A percentile compares a stretch with the other conserved stretches of the same genome.
These are phyloP conservation scores for Copromyces sp. DNA, from an alignment of 495 filamentous ascomycete genomes.

Conservation along the genomic window DNA sequence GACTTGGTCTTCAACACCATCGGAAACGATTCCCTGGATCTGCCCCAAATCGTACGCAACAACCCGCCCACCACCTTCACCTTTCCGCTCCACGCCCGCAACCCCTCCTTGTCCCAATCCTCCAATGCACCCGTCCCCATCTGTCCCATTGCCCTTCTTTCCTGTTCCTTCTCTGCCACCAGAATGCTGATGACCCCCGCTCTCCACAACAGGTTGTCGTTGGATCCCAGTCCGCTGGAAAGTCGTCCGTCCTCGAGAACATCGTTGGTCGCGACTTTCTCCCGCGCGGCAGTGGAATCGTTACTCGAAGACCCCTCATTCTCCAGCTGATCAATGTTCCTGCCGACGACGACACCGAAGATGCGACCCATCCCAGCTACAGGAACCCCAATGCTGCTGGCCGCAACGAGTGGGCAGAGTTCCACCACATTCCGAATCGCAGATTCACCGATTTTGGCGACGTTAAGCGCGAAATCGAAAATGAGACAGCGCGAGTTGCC, in stretches of 20 bases:
- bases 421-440: slow-evolving; percentile 83
- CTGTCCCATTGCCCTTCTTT: neutral
- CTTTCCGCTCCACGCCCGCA: neutral
- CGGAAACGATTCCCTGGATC: slow-evolving; percentile 92
- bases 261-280: slow-evolving; percentile 97
- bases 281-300: slow-evolving; percentile 91
- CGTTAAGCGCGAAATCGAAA: slow-evolving; percentile 96
- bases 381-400: slow-evolving; percentile 34
- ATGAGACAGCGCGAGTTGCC: slow-evolving; percentile 88
- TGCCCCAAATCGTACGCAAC: slow-evolving; percentile 87
- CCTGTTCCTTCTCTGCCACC: neutral
- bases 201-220: slow-evolving; percentile 70
- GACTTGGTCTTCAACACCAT: slow-evolving; percentile 99
- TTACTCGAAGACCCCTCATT: slow-evolving; percentile 87
- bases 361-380: slow-evolving; percentile 43
- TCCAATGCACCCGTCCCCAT: neutral
- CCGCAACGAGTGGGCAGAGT: slow-evolving; percentile 84
- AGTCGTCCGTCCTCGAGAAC: slow-evolving; percentile 98
- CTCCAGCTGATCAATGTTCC: slow-evolving; percentile 97
- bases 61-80: slow-evolving; percentile 8
- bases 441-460: slow-evolving; percentile 85
- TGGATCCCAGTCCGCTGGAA: slow-evolving; percentile 95
- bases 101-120: neutral
- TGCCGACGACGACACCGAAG: slow-evolving; percentile 62
- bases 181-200: slow-evolving; percentile 1